Evolutionary conservation across 148 eudicot genomes (phyloP), one percentile per base, ranked within the genome.

Genomic region (Linanthus parryae): DNA sequence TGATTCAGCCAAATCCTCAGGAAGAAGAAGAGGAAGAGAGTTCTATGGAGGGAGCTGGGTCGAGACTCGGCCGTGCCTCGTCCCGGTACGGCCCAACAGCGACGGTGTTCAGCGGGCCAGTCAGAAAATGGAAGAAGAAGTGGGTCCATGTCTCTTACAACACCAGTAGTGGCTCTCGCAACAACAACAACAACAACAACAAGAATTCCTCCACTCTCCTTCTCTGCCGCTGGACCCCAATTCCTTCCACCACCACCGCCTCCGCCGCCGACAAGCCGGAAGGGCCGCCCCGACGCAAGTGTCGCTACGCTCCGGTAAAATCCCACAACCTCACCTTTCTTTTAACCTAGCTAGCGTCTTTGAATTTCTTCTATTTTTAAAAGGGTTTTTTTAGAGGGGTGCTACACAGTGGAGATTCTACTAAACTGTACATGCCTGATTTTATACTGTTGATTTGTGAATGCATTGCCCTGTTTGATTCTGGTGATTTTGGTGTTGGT

Each of bases 101-200:
- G 24, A 69, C 68, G 34, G 81, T 81, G 0, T 81, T 85, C 54
- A 85, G 57, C 21, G 88, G 95, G 1, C 95, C 95, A 7, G 95
- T 85, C 14, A 61, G 88, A 11, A 85, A 67, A 59, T 85, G 95
- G 95, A 85, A 76, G 82, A 85, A 85, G 73, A 73, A 76, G 37
- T 85, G 95, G 88, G 68, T 81, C 56, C 78, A 73, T 43, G 54
- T 73, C 1, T 21, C 74, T 28, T 72, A 47, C 42, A 24, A 26
- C 18, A 28, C 40, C 16, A 6, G 34, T 28, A 25, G 44, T 26
- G 51, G 56, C 20, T 72, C 65, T 41, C 80, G 68, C 9, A 42
- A 19, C 43, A 24, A n/a, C 41, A 67, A 63, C 56, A 56, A 61
- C 12, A 62, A 17, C 56, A 71, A 58, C 49, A 68, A 63, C 15